phyloP scores from a whole-genome alignment of 1,284 basidiomycete genomes.

The Leccinum solheimii region DNA sequence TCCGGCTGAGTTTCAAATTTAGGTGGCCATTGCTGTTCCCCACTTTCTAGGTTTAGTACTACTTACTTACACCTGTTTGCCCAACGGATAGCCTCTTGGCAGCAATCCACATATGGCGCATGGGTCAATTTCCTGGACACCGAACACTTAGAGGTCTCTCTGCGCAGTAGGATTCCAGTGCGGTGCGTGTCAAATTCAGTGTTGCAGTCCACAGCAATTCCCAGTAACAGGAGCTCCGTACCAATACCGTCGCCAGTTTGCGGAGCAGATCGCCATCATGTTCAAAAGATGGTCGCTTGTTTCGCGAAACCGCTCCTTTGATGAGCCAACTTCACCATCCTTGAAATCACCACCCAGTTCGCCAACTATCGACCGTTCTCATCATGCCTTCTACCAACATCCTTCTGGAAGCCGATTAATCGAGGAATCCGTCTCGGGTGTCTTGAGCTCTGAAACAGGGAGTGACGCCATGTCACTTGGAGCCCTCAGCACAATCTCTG shows the following conservation, averaged over 20 bases:
- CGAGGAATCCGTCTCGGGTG: slow-evolving; percentile 28
- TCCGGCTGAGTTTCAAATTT: no score
- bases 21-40: no score
- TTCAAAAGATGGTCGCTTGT: slow-evolving; percentile 19
- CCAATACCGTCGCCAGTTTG: background rate
- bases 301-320: slow-evolving; percentile 10
- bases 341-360: slow-evolving; percentile 22
- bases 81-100: background rate
- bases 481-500: slow-evolving; percentile 4
- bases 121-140: background rate
- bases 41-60: no score
- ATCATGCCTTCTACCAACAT: slow-evolving; percentile 15
- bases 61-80: background rate
- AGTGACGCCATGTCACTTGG: slow-evolving; percentile 17
- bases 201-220: slow-evolving; percentile 2
- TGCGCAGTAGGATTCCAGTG: background rate
- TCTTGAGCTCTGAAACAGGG: slow-evolving; percentile 30
- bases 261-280: slow-evolving; percentile 17
- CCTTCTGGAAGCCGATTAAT: slow-evolving; percentile 32
- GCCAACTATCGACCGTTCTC: background rate
- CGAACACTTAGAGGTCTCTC: background rate
- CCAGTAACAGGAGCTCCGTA: background rate
- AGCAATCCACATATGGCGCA: background rate
- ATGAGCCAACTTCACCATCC: slow-evolving; percentile 9
- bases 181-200: background rate